Base-by-base conservation (phyloP, 139 green algal genomes). In the Volvox reticuliferus region DNA sequence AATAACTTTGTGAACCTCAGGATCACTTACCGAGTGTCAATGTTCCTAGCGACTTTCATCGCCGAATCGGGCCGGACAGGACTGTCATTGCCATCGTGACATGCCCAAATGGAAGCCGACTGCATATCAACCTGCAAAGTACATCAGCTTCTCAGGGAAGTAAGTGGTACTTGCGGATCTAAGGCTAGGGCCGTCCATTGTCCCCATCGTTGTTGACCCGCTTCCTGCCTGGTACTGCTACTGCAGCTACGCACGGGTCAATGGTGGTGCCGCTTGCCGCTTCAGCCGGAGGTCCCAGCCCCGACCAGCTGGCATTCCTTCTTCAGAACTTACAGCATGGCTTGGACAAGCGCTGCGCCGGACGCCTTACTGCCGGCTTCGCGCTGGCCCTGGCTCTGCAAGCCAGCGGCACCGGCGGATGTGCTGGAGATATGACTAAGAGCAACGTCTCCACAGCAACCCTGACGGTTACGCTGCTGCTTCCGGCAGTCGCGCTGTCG, bases 401-500 rank as follows among this genome's bases (percentile, higher is more conserved):
- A 24, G 12, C 65, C 9, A 3, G 18, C 80, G 12, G 21, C 44
- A 0, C 3, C 44, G n/a, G 76, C 22, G 22, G 12, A n/a, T 0
- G 5, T 26, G 77, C 21, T 55, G 44, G 9, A 55, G 44, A 55
- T 28, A 28, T 76, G 22, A 50, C 6, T 0, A 19, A 32, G 33
- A 62, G 62, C 33, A 33, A 36, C 73, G 69, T 21, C 14, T 19
- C 75, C 32, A 28, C 75, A 55, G 9, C 78, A 24, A 84, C 36
- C 20, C 76, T 92, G 17, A 28, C 32, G 28, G 88, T 63, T 1
- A 63, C 50, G 0, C 12, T 94, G 65, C 84, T 93, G 69, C 79
- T 94, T 79, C 90, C 93, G 2, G 62, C 36, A 12, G 44, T 68
- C 18, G 61, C 75, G 5, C 35, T 95, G 62, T 36, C 88, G 36